Conservation (phyloP, 129 eudicot species). For the Calendula officinalis region DNA sequence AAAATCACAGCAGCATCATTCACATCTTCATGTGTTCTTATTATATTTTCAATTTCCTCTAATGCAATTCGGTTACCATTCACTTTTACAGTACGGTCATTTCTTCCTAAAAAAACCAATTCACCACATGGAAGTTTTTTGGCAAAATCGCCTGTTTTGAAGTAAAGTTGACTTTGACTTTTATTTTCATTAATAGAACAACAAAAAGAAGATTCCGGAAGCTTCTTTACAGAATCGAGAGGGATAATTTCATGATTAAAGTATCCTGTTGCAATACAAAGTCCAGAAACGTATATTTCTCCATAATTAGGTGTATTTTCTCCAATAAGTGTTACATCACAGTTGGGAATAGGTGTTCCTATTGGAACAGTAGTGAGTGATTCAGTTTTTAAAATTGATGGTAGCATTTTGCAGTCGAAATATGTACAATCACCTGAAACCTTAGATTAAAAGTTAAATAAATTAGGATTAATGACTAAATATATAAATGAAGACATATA, state of each 20-base stretch:
- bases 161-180: constrained; percentile 33
- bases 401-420: constrained; percentile 79
- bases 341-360: constrained; percentile 71
- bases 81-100: constrained; percentile 74
- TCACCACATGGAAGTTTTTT: constrained; percentile 72
- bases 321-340: constrained; percentile 53
- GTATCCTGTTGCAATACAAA: constrained; percentile 74
- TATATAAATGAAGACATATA: not conserved
- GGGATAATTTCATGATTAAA: constrained; percentile 36
- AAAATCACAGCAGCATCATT: constrained; percentile 76
- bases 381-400: constrained; percentile 48
- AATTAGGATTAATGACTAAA: constrained; percentile 21
- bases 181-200: constrained; percentile 25
- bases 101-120: constrained; percentile 71
- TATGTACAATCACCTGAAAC: constrained; percentile 97
- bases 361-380: constrained; percentile 68
- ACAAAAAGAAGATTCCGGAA: constrained; percentile 32
- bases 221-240: constrained; percentile 36
- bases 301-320: constrained; percentile 52
- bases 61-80: constrained; percentile 86
- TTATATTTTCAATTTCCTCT: constrained; percentile 71
- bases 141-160: constrained; percentile 84
- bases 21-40: constrained; percentile 59
- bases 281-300: constrained; percentile 75
- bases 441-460: constrained; percentile 33